Base-by-base conservation (phyloP, 345 rosid species). In the Fremontodendron californicum region DNA sequence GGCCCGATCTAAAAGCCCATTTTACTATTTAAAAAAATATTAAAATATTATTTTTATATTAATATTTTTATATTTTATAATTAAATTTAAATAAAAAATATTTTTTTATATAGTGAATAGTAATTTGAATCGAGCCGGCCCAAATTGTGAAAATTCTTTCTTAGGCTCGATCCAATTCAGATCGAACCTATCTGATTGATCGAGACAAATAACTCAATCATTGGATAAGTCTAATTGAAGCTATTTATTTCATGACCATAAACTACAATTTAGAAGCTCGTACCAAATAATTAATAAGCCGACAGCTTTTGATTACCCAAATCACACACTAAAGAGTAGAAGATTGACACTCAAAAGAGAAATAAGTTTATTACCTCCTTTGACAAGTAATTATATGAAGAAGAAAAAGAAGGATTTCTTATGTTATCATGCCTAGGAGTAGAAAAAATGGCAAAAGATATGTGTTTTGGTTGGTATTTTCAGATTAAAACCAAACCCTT, bases 291-390 rank as follows among this genome's bases (percentile, higher is more conserved):
- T 40, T 39, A 40, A 40, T 0, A 64, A 66, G 49, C 71, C 71
- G 49, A 66, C 71, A 21, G 16, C 31, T 40, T 46, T 29, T 46
- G 73, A 39, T 27, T 25, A 69, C 73, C 73, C 27, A 69, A 39
- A 27, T 25, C 19, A 7, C 15, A 69, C 71, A 39, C 6, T 12
- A 6, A 69, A 27, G 55, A 69, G 55, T 69, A 39, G 71, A 40
- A 65, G 25, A 5, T 39, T 65, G 49, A 39, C 29, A 39, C 45
- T 65, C 49, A 19, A 65, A 60, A 40, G 23, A 69, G 55, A 69
- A 46, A 39, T 66, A 45, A 43, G 73, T 69, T 69, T 69, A 69
- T 69, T 23, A 69, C 55, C 73, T 46, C 39, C 37, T 69, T 69
- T 69, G 39, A 46, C 73, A 69, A 69, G 73, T 65, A 23, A 57